phyloP scores from a whole-genome alignment of 2,329 filamentous ascomycete species.

The Botrytis tulipae region DNA sequence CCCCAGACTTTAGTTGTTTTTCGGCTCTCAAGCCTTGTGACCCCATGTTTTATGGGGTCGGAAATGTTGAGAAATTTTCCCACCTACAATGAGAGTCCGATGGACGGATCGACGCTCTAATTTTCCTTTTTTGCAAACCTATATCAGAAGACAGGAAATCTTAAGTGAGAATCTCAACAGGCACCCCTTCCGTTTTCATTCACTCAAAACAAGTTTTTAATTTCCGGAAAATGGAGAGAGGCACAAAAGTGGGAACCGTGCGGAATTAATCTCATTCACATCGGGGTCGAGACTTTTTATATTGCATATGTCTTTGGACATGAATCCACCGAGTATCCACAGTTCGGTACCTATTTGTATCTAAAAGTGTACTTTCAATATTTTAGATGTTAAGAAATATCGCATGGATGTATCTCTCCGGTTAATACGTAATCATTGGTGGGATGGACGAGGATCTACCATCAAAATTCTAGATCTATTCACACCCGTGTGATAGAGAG shows the following conservation, averaged over 20 bases:
- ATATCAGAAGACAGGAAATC: background rate
- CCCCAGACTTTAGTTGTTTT: background rate
- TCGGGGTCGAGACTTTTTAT: background rate
- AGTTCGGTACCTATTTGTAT: background rate
- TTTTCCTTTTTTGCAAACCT: background rate
- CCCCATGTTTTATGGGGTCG: background rate
- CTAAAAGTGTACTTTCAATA: background rate
- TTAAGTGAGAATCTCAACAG: background rate
- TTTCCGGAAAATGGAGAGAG: background rate
- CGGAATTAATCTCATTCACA: background rate
- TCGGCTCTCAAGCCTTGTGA: background rate
- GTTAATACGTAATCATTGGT: background rate
- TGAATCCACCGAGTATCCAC: background rate
- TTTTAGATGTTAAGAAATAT: too few relatives aligned
- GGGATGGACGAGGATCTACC: background rate
- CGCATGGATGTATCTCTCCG: background rate
- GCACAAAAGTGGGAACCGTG: background rate
- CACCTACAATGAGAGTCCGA: slow-evolving; percentile 1
- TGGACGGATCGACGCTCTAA: background rate
- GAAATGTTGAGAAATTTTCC: slow-evolving; percentile 9
- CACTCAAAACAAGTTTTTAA: background rate
- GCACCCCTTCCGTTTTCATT: background rate
- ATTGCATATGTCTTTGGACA: background rate
- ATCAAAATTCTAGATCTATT: background rate
- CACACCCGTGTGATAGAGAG: background rate